Evolutionary conservation across 768 basidiomycete species (phyloP).

Genomic region (Termitomyces eurrhizus): DNA sequence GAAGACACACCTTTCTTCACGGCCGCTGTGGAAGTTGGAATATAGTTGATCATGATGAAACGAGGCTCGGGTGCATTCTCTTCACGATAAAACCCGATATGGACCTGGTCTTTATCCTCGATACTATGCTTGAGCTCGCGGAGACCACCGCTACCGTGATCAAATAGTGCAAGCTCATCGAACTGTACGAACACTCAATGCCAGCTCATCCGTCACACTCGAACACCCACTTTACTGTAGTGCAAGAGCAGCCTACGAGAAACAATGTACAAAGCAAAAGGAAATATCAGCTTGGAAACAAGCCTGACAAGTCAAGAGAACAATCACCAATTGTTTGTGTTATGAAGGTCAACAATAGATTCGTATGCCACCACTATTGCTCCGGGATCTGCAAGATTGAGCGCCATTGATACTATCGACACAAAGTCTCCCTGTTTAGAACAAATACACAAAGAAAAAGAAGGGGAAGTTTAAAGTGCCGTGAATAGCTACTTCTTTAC

Average conservation of each 20-base stretch:
- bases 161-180: constrained; percentile 37
- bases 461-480: not conserved
- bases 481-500: not conserved
- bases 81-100: constrained; percentile 45
- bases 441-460: constrained; percentile 4
- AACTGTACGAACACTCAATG: constrained; percentile 21
- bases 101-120: constrained; percentile 32
- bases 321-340: constrained; percentile 16
- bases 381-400: constrained; percentile 19
- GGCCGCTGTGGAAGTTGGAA: constrained; percentile 37
- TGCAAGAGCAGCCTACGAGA: constrained; percentile 18
- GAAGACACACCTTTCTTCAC: constrained; percentile 27
- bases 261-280: not conserved
- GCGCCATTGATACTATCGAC: constrained; percentile 12
- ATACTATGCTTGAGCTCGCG: constrained; percentile 43
- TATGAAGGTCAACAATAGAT: constrained; percentile 16
- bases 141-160: constrained; percentile 37
- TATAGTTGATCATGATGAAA: constrained; percentile 41
- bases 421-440: not conserved
- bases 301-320: not conserved
- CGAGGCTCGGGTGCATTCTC: constrained; percentile 32
- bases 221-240: constrained; percentile 18
- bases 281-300: not conserved
- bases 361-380: constrained; percentile 17
- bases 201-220: constrained; percentile 3